Evolutionary conservation across 2,329 filamentous ascomycete genomes (phyloP).

Genomic region (Nemania diffusa): DNA sequence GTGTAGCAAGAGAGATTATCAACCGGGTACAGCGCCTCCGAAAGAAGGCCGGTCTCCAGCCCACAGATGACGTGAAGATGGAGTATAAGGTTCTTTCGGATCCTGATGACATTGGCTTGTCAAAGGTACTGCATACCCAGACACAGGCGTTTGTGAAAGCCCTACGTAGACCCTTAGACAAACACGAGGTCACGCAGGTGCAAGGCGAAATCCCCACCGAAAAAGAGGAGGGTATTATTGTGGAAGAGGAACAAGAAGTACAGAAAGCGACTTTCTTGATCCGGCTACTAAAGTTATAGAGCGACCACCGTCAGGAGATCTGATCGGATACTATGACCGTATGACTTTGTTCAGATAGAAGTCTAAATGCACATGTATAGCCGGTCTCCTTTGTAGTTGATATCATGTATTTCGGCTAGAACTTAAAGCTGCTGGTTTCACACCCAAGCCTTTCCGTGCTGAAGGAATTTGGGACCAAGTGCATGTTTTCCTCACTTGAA

Average conservation of each 20-base stretch:
- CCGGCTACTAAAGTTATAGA: constrained; percentile 76
- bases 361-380: constrained; percentile 8
- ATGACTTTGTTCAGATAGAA: constrained; percentile 4
- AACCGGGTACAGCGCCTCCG: constrained; percentile 90
- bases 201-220: constrained; percentile 64
- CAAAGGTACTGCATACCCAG: constrained; percentile 75
- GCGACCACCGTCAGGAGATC: not conserved
- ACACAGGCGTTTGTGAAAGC: constrained; percentile 77
- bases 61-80: constrained; percentile 96
- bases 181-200: constrained; percentile 69
- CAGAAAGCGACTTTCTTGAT: constrained; percentile 84
- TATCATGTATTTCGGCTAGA: constrained; percentile 18
- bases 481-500: not conserved
- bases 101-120: constrained; percentile 79
- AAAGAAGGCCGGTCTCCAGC: constrained; percentile 90
- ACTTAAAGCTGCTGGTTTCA: not conserved
- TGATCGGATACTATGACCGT: constrained; percentile 1
- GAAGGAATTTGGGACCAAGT: not conserved
- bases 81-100: constrained; percentile 86
- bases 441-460: not conserved
- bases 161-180: constrained; percentile 79
- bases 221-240: constrained; percentile 71
- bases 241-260: constrained; percentile 86
- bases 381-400: constrained; percentile 11
- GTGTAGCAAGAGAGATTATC: constrained; percentile 90